Percentiles rank a stretch among this genome's conserved stretches.
Conservation (phyloP, 1,284 basidiomycete genomes). For the Pseudozyma thailandica region DNA sequence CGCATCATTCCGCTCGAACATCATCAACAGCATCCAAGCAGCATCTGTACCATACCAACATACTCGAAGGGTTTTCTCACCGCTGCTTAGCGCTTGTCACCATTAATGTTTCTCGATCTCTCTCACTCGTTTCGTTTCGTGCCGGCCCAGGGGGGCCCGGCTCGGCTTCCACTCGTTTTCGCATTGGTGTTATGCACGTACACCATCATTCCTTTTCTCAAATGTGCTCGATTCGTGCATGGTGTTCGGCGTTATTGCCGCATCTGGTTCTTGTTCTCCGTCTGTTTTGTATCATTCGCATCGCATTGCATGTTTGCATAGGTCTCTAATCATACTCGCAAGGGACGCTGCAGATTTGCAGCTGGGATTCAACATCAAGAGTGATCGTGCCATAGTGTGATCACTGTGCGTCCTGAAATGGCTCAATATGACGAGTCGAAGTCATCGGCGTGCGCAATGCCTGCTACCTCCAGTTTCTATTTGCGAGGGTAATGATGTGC, state of each 20-base stretch:
- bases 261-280: background rate
- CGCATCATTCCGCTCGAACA: background rate
- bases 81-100: conserved; percentile 19
- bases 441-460: too few relatives aligned
- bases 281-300: conserved; percentile 22
- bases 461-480: too few relatives aligned
- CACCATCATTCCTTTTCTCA: conserved; percentile 3
- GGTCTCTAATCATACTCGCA: conserved; percentile 44
- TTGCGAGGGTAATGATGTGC: too few relatives aligned
- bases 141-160: too few relatives aligned
- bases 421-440: too few relatives aligned
- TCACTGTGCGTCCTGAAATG: too few relatives aligned
- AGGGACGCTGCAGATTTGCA: conserved; percentile 39
- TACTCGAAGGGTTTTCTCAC: conserved; percentile 25
- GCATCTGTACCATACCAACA: conserved; percentile 32
- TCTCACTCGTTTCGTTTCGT: conserved; percentile 7
- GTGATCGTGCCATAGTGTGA: background rate
- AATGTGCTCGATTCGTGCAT: background rate
- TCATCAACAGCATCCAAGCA: conserved; percentile 16
- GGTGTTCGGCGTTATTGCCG: background rate
- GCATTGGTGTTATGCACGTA: conserved; percentile 21
- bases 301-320: conserved; percentile 28
- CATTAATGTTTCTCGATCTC: background rate
- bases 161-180: conserved; percentile 8
- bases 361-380: conserved; percentile 15